phyloP scores from a whole-genome alignment of 2,329 filamentous ascomycete species.

The Emergomyces orientalis region DNA sequence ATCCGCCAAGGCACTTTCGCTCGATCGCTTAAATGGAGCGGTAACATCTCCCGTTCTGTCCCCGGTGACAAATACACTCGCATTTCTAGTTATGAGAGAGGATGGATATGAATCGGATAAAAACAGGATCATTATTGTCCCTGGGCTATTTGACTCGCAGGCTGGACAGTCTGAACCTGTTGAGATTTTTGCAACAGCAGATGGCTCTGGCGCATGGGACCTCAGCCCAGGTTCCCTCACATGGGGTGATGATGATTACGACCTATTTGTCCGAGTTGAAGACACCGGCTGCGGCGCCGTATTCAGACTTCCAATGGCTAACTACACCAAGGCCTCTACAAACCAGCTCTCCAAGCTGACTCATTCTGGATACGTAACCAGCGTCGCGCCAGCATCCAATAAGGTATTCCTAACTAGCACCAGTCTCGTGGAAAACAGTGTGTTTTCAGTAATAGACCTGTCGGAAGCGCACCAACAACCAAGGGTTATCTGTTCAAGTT shows the following conservation, averaged over 20 bases:
- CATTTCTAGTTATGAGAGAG: conserved; percentile 35
- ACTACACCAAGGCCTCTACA: conserved; percentile 23
- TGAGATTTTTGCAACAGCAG: conserved; percentile 30
- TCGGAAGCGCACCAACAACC: conserved; percentile 17
- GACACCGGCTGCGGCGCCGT: conserved; percentile 35
- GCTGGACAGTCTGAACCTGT: conserved; percentile 14
- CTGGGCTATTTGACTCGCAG: conserved; percentile 30
- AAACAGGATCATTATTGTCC: conserved; percentile 32
- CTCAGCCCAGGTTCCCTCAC: conserved; percentile 34
- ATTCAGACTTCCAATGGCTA: conserved; percentile 24
- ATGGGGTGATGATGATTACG: conserved; percentile 35
- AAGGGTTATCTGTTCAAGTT: conserved; percentile 31
- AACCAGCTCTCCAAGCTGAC: conserved; percentile 32
- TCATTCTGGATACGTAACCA: conserved; percentile 33
- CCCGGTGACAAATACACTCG: conserved; percentile 36
- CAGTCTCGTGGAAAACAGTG: conserved; percentile 37
- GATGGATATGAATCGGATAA: conserved; percentile 42
- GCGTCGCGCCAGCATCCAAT: conserved; percentile 28
- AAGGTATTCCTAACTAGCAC: conserved; percentile 37
- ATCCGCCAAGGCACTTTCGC: conserved; percentile 20
- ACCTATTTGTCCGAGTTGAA: conserved; percentile 34
- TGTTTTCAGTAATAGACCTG: conserved; percentile 32
- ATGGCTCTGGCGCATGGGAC: conserved; percentile 35
- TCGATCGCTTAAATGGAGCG: conserved; percentile 31
- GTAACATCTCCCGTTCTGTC: conserved; percentile 39